These are phyloP conservation scores for Smittium culicis DNA, from an alignment of 371 early-diverging fungal species.

Conservation along the genomic window DNA sequence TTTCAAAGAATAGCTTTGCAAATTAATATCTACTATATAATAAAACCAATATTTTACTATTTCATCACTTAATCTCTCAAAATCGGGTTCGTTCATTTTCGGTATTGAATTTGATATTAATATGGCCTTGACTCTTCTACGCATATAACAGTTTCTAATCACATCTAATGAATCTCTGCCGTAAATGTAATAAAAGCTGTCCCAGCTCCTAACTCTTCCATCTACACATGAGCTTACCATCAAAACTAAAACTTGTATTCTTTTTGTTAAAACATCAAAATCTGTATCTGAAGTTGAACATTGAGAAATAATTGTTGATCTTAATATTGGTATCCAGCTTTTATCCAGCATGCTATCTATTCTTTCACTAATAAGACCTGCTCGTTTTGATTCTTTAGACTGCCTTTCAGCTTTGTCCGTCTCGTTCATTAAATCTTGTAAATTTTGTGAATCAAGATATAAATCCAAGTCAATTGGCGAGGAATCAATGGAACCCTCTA, in stretches of 20 bases:
- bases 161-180: conserved; percentile 3
- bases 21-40: conserved; percentile 2
- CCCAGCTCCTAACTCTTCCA: neutral
- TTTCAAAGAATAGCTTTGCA: neutral
- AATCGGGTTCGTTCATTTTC: neutral
- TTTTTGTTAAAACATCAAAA: neutral
- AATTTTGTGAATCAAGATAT: neutral
- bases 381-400: neutral
- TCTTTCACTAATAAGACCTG: neutral
- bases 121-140: neutral
- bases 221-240: conserved; percentile 1
- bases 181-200: conserved; percentile 5
- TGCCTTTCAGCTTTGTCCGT: conserved; percentile 1
- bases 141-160: neutral
- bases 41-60: conserved; percentile 1
- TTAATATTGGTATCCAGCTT: conserved; percentile 2
- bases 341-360: neutral
- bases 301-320: conserved; percentile 4
- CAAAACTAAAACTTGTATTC: neutral
- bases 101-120: conserved; percentile 1
- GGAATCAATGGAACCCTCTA: neutral
- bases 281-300: neutral
- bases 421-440: neutral
- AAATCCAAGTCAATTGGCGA: neutral
- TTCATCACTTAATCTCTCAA: conserved; percentile 1